phyloP scores from a whole-genome alignment of 2,329 filamentous ascomycete species.

The Whalleya microplaca region DNA sequence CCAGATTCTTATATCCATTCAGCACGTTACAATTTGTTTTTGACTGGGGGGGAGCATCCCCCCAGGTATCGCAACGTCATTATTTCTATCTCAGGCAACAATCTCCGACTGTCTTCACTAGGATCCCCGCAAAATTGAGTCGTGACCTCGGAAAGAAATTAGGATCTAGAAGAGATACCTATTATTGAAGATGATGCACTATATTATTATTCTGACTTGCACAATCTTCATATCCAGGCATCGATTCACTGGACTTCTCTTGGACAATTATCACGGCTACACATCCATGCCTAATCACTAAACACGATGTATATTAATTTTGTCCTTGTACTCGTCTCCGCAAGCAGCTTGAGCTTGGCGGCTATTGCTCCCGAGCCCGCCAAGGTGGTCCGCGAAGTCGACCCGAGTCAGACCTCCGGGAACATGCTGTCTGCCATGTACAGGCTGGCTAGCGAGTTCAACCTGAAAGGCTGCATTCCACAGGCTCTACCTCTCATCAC shows the following conservation, averaged over 20 bases:
- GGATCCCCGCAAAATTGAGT: not conserved
- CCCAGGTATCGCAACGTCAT: not conserved
- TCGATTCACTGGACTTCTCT: not conserved
- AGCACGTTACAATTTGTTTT: not conserved
- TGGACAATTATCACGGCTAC: not conserved
- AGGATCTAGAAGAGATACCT: not conserved
- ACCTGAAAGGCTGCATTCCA: no score
- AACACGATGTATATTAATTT: not conserved
- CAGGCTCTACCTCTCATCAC: no score
- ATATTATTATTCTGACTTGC: not conserved
- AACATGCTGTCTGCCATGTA: no score
- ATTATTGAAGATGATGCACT: not conserved
- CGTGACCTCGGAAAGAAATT: not conserved
- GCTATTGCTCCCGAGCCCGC: not conserved
- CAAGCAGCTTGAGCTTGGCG: not conserved
- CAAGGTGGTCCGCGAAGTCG: not conserved
- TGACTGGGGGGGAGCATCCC: not conserved
- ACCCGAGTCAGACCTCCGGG: not conserved
- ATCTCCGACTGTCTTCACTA: not conserved
- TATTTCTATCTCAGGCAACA: not conserved
- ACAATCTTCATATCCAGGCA: not conserved
- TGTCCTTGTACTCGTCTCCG: not conserved
- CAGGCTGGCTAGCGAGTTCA: no score
- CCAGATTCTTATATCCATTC: not conserved
- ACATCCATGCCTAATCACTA: not conserved